Base-by-base conservation (phyloP, 441 rosid genomes). In the Adansonia madagascariensis region DNA sequence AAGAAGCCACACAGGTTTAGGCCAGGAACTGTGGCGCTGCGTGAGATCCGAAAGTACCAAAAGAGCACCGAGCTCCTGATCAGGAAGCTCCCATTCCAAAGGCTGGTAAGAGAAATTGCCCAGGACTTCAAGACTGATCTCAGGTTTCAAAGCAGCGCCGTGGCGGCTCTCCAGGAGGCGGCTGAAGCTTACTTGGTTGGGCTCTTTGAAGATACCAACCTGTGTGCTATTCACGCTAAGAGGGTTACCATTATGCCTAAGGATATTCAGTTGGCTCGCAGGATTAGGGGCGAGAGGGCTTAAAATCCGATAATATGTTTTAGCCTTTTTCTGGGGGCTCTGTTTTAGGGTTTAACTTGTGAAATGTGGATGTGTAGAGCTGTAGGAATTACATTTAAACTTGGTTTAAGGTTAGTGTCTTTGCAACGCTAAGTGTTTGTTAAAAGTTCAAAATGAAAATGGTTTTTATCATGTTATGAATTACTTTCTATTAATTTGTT, bases 1-100 rank as follows among this genome's bases (percentile, higher is more conserved):
- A 85, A 86, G 81, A 86, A 86, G 84, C 88, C 88, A 0, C 88
- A 86, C 81, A 83, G 88, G 61, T 86, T 86, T 75, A 77, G 85
- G 46, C 86, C 88, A 0, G 88, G 88, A 5, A 86, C 88, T 0
- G 88, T 86, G 4, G 88, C 88, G 0, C 76, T 86, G 0, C 74
- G 86, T 0, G 86, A 86, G 15, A 83, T 86, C 80, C 69, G 85
- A 4, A 85, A 85, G 79, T 83, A 85, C 64, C 88, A 85, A 80
- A 83, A 85, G 80, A 85, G 86, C 70, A 85, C 88, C 0, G 86
- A 85, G 70, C 86, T 85, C 18, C 74, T 85, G 0, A 85, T 85
- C 8, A 78, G 88, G 72, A 85, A 85, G 74, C 82, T 85, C 14
- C 88, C 88, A 8, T 83, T 85, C 79, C 86, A 83, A 73, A 74